A percentile compares a stretch with the other conserved stretches of the same genome.
Conservation (phyloP, 176 grass and related monocot species). For the Olyra latifolia region DNA sequence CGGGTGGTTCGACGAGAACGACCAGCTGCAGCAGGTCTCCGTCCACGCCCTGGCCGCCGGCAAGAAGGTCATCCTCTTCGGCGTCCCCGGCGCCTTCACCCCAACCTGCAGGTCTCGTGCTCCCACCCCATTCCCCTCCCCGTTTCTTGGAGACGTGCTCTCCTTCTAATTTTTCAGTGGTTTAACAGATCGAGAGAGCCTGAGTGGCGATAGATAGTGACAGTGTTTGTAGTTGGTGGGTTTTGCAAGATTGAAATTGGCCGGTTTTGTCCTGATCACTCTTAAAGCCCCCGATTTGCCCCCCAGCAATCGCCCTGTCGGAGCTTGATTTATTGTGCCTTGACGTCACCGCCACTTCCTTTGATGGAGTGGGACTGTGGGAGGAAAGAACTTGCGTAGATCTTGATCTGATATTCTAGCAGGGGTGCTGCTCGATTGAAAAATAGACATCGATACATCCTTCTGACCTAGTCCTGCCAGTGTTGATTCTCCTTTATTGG, state of each 20-base stretch:
- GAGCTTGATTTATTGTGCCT: neutral
- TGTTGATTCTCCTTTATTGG: neutral
- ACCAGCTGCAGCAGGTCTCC: constrained; percentile 67
- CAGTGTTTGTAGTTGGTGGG: neutral
- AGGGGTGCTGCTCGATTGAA: neutral
- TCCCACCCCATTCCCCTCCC: neutral
- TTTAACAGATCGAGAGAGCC: neutral
- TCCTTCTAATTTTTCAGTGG: neutral
- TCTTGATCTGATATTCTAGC: neutral
- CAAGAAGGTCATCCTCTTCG: constrained; percentile 96
- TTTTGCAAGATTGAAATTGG: neutral
- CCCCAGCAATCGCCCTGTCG: neutral
- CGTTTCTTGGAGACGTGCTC: neutral
- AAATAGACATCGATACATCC: neutral
- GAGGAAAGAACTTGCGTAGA: neutral
- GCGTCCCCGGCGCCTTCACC: constrained; percentile 96
- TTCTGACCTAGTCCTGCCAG: neutral
- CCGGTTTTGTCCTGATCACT: neutral
- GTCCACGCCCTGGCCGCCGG: constrained; percentile 71
- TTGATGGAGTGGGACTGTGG: neutral
- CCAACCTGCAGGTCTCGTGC: constrained; percentile 79
- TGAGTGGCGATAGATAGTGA: neutral
- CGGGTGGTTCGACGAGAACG: constrained; percentile 74
- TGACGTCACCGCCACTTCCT: neutral
- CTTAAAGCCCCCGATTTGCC: neutral